Evolutionary conservation across 805 yeast genomes (phyloP).

Genomic region (Yarrowia sp.): DNA sequence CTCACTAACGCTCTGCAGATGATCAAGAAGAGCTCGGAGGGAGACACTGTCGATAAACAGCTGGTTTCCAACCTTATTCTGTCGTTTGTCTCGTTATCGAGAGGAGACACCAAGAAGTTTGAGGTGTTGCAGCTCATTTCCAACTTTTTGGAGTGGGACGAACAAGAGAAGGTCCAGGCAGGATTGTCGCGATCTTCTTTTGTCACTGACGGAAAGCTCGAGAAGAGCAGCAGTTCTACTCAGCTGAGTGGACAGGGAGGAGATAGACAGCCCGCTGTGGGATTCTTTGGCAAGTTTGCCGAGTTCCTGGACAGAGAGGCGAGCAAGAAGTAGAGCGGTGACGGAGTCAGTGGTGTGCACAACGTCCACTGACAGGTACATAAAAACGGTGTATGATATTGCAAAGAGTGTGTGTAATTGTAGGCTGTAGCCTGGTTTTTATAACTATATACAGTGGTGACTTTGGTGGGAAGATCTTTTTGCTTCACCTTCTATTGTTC

Average conservation of each 20-base stretch:
- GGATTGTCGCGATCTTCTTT: slow-evolving; percentile 46
- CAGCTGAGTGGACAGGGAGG: slow-evolving; percentile 13
- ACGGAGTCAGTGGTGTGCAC: background rate
- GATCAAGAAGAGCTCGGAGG: slow-evolving; percentile 76
- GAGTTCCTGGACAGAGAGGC: slow-evolving; percentile 50
- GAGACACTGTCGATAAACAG: slow-evolving; percentile 85
- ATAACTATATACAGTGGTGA: background rate
- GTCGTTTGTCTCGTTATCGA: slow-evolving; percentile 82
- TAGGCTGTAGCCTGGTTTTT: too few species aligned
- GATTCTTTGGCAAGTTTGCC: slow-evolving; percentile 52
- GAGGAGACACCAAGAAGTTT: slow-evolving; percentile 93
- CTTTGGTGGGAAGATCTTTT: too few species aligned
- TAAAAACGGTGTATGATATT: slow-evolving; percentile 8
- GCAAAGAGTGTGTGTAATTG: background rate
- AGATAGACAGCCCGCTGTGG: slow-evolving; percentile 43
- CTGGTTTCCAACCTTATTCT: slow-evolving; percentile 84
- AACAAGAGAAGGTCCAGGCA: slow-evolving; percentile 53
- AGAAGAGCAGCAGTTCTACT: slow-evolving; percentile 17
- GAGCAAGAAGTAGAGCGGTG: background rate
- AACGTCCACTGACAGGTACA: slow-evolving; percentile 5
- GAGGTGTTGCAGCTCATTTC: slow-evolving; percentile 88
- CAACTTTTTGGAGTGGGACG: slow-evolving; percentile 88
- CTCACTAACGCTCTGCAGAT: slow-evolving; percentile 88
- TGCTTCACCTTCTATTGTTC: slow-evolving; percentile 29
- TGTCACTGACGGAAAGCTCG: slow-evolving; percentile 35